Conservation (phyloP, 1,284 basidiomycete genomes). For the Trichosporon sp. region DNA sequence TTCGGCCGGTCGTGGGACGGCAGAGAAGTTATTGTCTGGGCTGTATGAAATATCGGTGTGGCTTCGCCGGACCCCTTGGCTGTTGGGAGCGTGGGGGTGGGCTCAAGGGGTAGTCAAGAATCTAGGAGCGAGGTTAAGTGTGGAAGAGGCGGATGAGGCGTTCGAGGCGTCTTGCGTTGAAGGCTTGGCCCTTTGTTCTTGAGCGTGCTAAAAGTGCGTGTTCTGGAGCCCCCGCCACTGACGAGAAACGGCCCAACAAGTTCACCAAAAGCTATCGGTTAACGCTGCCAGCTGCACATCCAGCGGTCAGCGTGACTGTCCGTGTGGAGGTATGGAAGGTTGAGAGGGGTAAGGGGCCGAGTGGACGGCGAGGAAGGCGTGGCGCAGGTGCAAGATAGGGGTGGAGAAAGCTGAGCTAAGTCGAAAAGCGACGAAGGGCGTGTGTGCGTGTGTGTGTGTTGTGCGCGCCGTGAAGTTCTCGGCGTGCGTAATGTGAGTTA, state of each 20-base stretch:
- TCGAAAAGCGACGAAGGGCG: background rate
- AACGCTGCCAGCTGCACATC: background rate
- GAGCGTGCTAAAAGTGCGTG: background rate
- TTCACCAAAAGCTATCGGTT: background rate
- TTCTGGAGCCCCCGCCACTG: background rate
- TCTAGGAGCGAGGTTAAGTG: background rate
- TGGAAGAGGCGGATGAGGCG: background rate
- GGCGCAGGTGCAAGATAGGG: background rate
- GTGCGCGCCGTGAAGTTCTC: too few relatives aligned
- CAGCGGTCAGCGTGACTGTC: background rate
- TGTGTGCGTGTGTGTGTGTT: background rate
- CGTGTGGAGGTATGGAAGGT: background rate
- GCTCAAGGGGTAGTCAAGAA: background rate
- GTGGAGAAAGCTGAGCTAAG: background rate
- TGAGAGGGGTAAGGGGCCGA: background rate
- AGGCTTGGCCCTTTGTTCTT: background rate
- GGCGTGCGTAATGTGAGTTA: background rate
- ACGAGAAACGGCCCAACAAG: background rate
- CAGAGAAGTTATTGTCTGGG: background rate
- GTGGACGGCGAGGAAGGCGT: background rate
- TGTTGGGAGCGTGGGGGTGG: background rate
- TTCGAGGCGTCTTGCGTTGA: background rate
- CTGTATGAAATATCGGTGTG: background rate
- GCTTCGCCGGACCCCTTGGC: background rate
- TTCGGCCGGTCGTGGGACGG: too few relatives aligned